Percentiles rank a stretch among this genome's conserved stretches.
Conservation (phyloP, 2,329 filamentous ascomycete genomes). For the Diplodia intermedia region DNA sequence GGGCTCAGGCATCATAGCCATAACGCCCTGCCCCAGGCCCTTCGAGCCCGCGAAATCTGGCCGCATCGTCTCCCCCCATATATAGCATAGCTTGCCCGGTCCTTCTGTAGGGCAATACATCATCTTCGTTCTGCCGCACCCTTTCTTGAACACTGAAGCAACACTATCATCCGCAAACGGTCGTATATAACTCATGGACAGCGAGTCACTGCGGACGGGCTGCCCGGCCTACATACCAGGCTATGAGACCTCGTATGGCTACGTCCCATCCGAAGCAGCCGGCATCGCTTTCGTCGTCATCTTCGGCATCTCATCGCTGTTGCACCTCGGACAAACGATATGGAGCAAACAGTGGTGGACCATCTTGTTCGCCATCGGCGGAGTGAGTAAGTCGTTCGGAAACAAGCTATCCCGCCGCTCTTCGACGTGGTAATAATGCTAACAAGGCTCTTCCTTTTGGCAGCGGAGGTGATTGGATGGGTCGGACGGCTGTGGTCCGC, state of each 20-base stretch:
- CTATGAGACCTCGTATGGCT: conserved; percentile 8
- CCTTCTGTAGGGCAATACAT: neutral
- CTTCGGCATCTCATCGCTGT: conserved; percentile 15
- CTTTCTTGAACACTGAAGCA: too few relatives aligned
- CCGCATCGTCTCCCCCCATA: neutral
- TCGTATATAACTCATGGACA: neutral
- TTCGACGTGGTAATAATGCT: neutral
- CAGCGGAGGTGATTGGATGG: conserved; percentile 58
- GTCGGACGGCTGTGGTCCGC: conserved; percentile 57
- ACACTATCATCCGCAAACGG: neutral
- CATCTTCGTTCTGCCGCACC: neutral
- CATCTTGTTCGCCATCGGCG: conserved; percentile 33
- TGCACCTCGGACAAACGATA: conserved; percentile 7
- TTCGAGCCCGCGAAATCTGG: neutral
- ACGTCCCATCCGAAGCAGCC: conserved; percentile 25
- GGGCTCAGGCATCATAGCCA: neutral
- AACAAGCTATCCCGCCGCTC: neutral
- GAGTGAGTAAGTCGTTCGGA: conserved; percentile 30
- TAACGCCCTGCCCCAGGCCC: neutral
- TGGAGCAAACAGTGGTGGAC: conserved; percentile 23
- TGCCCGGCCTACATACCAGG: conserved; percentile 9
- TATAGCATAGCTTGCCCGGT: neutral
- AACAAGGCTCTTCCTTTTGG: neutral
- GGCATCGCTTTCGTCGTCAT: conserved; percentile 22
- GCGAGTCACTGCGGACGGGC: neutral